Evolutionary conservation across 139 green algal genomes (phyloP).

Genomic region (Chlamydomonas sp.): DNA sequence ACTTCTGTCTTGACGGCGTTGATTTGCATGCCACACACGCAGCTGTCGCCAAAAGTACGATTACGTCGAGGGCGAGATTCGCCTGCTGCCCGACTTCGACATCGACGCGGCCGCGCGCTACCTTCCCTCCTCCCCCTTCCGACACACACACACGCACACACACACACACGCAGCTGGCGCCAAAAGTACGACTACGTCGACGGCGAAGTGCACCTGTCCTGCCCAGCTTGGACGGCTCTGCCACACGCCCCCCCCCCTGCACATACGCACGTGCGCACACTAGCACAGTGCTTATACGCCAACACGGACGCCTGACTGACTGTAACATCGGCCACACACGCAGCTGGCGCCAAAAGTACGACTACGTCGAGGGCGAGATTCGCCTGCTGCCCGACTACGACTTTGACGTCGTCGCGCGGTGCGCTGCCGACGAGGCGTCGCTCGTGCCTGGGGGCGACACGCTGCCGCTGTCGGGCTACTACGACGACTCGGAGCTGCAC

Average conservation of each 20-base stretch:
- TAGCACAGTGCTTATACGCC: too few species aligned
- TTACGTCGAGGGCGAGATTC: too few species aligned
- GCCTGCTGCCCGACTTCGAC: too few species aligned
- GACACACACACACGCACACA: background rate
- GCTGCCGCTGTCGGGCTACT: slow-evolving; percentile 24
- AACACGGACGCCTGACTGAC: too few species aligned
- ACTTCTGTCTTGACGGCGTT: too few species aligned
- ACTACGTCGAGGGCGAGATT: background rate
- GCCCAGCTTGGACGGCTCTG: background rate
- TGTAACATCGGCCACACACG: too few species aligned
- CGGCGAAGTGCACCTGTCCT: too few species aligned
- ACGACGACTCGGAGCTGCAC: slow-evolving; percentile 12
- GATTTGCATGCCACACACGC: too few species aligned
- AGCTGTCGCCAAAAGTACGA: too few species aligned
- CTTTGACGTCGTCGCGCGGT: background rate
- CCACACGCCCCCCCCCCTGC: background rate
- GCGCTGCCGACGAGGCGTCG: slow-evolving; percentile 8
- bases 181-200: too few species aligned
- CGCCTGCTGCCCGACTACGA: slow-evolving; percentile 13
- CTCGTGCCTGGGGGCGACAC: slow-evolving; percentile 7
- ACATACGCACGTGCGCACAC: background rate
- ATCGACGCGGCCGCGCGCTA: too few species aligned
- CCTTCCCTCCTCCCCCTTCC: too few species aligned
- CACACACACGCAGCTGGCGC: slow-evolving; percentile 2
- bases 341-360: background rate